Percentiles rank a stretch among this genome's conserved stretches.
phyloP scores from a whole-genome alignment of 331 rosid species.

The Malus hybrid region DNA sequence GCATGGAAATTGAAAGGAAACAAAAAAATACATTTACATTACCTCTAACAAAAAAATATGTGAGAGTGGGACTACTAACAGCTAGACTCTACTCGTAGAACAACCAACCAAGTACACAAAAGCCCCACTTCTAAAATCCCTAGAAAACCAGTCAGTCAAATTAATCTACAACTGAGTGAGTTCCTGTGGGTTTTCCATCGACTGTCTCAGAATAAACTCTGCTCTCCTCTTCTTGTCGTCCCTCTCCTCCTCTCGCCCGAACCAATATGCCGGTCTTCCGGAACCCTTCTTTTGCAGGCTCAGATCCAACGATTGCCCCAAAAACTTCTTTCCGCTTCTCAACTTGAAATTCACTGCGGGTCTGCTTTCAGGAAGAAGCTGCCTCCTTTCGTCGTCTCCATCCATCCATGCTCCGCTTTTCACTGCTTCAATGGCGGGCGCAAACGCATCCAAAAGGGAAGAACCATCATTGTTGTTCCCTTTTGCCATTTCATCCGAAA shows the following conservation, averaged over 20 bases:
- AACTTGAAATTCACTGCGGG: constrained; percentile 72
- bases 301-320: constrained; percentile 59
- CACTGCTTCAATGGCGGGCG: constrained; percentile 76
- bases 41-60: constrained; percentile 20
- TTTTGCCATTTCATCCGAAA: constrained; percentile 18
- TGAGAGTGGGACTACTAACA: constrained; percentile 32
- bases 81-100: constrained; percentile 25
- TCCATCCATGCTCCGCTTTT: constrained; percentile 45
- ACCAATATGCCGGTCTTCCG: constrained; percentile 29
- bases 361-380: constrained; percentile 43
- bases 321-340: constrained; percentile 66
- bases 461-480: constrained; percentile 29
- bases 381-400: constrained; percentile 45
- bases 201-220: constrained; percentile 74
- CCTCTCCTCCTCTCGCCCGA: constrained; percentile 67
- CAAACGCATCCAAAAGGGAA: constrained; percentile 64
- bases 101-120: constrained; percentile 1
- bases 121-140: constrained; percentile 14
- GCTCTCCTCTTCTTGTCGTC: constrained; percentile 94
- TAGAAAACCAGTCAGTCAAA: constrained; percentile 23
- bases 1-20: constrained; percentile 15
- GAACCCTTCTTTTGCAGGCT: constrained; percentile 59
- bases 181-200: constrained; percentile 80
- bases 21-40: constrained; percentile 14
- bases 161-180: constrained; percentile 66